Conservation (phyloP, 208 protist species). For the Trypanosomatidae sp. region DNA sequence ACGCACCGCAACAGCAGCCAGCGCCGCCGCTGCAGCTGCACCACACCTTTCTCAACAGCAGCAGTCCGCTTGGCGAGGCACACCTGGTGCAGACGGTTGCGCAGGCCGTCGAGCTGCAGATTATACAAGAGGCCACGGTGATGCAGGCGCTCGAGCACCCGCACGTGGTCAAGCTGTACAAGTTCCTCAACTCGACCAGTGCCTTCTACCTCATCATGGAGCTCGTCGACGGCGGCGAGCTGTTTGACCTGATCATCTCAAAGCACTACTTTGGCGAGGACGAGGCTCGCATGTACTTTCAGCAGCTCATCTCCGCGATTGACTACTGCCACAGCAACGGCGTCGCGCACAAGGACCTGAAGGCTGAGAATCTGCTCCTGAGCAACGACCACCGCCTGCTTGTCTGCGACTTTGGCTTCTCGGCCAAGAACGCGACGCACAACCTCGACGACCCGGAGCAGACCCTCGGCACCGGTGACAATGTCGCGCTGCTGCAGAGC, state of each 20-base stretch:
- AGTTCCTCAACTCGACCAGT: constrained; percentile 71
- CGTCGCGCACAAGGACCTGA: constrained; percentile 90
- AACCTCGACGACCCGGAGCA: constrained; percentile 38
- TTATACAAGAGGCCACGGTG: constrained; percentile 79
- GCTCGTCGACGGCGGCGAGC: constrained; percentile 83
- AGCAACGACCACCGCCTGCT: constrained; percentile 47
- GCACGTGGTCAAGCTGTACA: constrained; percentile 82
- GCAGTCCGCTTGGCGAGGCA: background rate
- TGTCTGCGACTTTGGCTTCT: constrained; percentile 88
- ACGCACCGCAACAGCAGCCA: background rate
- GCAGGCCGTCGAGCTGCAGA: constrained; percentile 30
- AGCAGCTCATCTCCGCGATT: constrained; percentile 84
- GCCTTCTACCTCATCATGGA: constrained; percentile 88
- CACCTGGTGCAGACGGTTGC: constrained; percentile 7
- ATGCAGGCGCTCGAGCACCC: constrained; percentile 83
- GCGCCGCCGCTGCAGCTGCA: background rate
- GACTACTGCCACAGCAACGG: constrained; percentile 87
- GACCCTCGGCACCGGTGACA: constrained; percentile 15
- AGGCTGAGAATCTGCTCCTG: constrained; percentile 87
- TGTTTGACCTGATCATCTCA: constrained; percentile 90
- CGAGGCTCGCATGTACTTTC: constrained; percentile 79
- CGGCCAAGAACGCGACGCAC: constrained; percentile 30
- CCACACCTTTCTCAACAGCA: background rate
- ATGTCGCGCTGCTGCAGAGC: constrained; percentile 13
- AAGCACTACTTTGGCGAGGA: constrained; percentile 73